phyloP scores from a whole-genome alignment of 768 basidiomycete species.

The Mycena belliarum region DNA sequence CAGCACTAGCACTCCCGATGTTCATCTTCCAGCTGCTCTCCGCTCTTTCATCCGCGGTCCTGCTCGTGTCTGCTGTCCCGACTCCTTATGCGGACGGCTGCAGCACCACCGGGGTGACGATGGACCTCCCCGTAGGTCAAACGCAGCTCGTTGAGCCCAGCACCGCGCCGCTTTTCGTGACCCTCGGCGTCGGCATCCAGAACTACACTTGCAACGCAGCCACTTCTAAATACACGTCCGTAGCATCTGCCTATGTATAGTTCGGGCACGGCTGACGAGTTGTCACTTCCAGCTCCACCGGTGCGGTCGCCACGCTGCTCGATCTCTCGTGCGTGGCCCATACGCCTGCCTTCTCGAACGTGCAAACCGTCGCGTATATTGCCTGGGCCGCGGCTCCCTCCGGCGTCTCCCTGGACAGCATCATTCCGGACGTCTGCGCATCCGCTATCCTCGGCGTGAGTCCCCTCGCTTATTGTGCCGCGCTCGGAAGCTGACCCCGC shows the following conservation, averaged over 20 bases:
- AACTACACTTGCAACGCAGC: slow-evolving; percentile 8
- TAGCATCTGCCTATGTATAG: neutral
- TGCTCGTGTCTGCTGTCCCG: no score
- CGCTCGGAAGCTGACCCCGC: neutral
- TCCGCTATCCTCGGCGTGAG: neutral
- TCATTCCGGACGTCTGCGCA: neutral
- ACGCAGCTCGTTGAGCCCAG: slow-evolving; percentile 1
- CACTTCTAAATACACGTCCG: neutral
- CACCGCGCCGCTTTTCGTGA: slow-evolving; percentile 1
- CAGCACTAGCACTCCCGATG: no score
- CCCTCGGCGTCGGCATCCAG: slow-evolving; percentile 2
- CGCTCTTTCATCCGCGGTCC: no score
- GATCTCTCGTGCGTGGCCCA: slow-evolving; percentile 3
- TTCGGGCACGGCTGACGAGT: no score
- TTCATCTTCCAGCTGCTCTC: no score
- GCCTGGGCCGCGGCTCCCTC: neutral
- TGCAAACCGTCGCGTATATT: neutral
- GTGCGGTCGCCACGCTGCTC: slow-evolving; percentile 8
- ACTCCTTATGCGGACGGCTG: no score
- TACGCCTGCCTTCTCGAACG: neutral
- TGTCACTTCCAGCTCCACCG: slow-evolving; percentile 1
- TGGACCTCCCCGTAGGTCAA: slow-evolving; percentile 3
- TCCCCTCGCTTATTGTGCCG: no score
- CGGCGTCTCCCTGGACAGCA: neutral
- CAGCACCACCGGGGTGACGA: no score